Conservation (phyloP, 2,329 filamentous ascomycete species). For the Aureobasidium uvarum region DNA sequence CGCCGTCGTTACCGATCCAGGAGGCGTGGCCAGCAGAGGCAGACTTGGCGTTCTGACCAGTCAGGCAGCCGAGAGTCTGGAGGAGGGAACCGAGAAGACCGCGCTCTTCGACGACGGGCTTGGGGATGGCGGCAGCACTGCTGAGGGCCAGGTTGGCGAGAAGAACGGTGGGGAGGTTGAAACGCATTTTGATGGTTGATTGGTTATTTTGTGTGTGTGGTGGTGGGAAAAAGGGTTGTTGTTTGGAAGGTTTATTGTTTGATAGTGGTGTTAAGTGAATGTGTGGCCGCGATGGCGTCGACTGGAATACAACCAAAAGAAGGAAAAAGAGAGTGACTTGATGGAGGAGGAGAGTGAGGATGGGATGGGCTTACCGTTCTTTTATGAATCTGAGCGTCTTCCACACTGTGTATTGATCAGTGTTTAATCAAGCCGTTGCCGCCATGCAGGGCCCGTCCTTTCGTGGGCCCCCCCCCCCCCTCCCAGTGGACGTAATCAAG, state of each 20-base stretch:
- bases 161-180: slow-evolving; percentile 24
- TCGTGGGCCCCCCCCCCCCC: slow-evolving; percentile 22
- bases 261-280: slow-evolving; percentile 20
- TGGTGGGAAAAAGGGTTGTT: slow-evolving; percentile 9
- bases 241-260: slow-evolving; percentile 5
- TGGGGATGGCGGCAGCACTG: slow-evolving; percentile 28
- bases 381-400: slow-evolving; percentile 21
- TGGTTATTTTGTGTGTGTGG: not conserved
- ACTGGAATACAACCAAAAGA: slow-evolving; percentile 18
- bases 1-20: slow-evolving; percentile 27
- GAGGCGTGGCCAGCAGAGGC: slow-evolving; percentile 19
- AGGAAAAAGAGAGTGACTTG: slow-evolving; percentile 23
- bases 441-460: slow-evolving; percentile 22
- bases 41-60: slow-evolving; percentile 27
- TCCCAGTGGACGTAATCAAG: slow-evolving; percentile 25
- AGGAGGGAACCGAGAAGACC: slow-evolving; percentile 25
- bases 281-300: slow-evolving; percentile 25
- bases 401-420: slow-evolving; percentile 9
- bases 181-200: slow-evolving; percentile 24
- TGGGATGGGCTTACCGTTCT: slow-evolving; percentile 20
- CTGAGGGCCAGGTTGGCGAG: slow-evolving; percentile 25
- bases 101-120: slow-evolving; percentile 23
- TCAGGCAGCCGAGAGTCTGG: slow-evolving; percentile 23
- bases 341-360: not conserved
- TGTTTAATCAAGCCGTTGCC: slow-evolving; percentile 25